A percentile compares a stretch with the other conserved stretches of the same genome.
These are phyloP conservation scores for Citrus glauca DNA, from an alignment of 345 rosid genomes.

Conservation along the genomic window DNA sequence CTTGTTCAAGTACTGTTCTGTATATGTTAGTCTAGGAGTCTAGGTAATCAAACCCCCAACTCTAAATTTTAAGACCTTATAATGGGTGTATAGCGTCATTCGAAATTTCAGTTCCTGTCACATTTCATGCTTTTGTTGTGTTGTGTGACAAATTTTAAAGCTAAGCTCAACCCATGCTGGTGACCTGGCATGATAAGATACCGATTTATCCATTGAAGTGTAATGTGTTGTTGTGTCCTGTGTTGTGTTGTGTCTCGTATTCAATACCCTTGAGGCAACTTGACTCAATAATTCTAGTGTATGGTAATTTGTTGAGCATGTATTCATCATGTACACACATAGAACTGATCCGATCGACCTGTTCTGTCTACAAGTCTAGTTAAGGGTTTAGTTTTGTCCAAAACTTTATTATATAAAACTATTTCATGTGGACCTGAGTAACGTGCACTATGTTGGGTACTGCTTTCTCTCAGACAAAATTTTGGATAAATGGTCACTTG, in stretches of 20 bases:
- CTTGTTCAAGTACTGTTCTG: constrained; percentile 1
- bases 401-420: background rate
- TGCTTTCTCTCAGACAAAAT: constrained; percentile 11
- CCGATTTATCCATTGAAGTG: background rate
- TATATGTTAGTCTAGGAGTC: background rate
- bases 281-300: background rate
- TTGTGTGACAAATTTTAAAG: too few relatives aligned
- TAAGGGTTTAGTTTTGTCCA: background rate
- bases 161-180: background rate
- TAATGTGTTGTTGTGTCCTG: background rate
- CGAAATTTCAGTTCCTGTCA: too few relatives aligned
- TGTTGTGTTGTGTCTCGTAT: background rate
- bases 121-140: too few relatives aligned
- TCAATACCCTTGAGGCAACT: background rate
- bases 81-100: too few relatives aligned
- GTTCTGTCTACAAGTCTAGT: constrained; percentile 1
- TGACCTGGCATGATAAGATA: background rate
- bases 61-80: background rate
- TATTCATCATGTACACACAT: background rate
- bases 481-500: constrained; percentile 1
- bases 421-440: constrained; percentile 11
- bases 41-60: background rate
- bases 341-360: background rate
- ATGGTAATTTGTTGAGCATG: background rate
- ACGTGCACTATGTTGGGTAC: background rate